phyloP scores from a whole-genome alignment of 1,139 yeast genomes.

The Pichia sp. region DNA sequence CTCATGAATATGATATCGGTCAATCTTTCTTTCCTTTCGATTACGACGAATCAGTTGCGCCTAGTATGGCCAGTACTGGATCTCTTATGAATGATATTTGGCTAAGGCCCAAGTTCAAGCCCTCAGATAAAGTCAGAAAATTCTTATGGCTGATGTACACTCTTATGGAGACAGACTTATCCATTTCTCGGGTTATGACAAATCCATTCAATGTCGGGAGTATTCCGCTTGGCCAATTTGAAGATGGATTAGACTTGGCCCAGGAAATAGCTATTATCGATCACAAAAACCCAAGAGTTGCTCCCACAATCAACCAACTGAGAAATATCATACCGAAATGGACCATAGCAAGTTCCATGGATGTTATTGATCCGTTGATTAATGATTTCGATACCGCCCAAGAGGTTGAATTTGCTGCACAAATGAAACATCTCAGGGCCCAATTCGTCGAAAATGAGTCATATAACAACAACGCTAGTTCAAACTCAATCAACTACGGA shows the following conservation, averaged over 20 bases:
- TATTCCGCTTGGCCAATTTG: slow-evolving; percentile 14
- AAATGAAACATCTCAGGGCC: slow-evolving; percentile 59
- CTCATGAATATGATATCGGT: slow-evolving; percentile 42
- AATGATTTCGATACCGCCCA: slow-evolving; percentile 56
- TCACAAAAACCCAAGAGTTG: slow-evolving; percentile 10
- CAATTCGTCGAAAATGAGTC: slow-evolving; percentile 25
- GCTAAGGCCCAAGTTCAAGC: slow-evolving; percentile 38
- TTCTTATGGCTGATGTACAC: slow-evolving; percentile 83
- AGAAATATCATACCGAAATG: slow-evolving; percentile 10
- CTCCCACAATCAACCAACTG: slow-evolving; percentile 15
- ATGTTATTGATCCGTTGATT: slow-evolving; percentile 16
- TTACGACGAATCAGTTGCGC: slow-evolving; percentile 13
- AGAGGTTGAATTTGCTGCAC: slow-evolving; percentile 68
- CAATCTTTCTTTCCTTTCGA: slow-evolving; percentile 27
- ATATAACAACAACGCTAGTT: slow-evolving; percentile 7
- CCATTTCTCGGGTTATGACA: slow-evolving; percentile 45
- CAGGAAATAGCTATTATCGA: slow-evolving; percentile 9
- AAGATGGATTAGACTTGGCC: slow-evolving; percentile 22
- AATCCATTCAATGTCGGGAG: slow-evolving; percentile 53
- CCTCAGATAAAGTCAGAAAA: slow-evolving; percentile 63
- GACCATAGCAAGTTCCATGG: not conserved
- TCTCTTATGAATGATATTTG: slow-evolving; percentile 34
- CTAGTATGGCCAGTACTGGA: slow-evolving; percentile 24
- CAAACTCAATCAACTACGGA: not conserved
- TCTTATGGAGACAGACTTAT: slow-evolving; percentile 68